These are phyloP conservation scores for Candida andamanensis DNA, from an alignment of 805 yeast species.

Conservation along the genomic window DNA sequence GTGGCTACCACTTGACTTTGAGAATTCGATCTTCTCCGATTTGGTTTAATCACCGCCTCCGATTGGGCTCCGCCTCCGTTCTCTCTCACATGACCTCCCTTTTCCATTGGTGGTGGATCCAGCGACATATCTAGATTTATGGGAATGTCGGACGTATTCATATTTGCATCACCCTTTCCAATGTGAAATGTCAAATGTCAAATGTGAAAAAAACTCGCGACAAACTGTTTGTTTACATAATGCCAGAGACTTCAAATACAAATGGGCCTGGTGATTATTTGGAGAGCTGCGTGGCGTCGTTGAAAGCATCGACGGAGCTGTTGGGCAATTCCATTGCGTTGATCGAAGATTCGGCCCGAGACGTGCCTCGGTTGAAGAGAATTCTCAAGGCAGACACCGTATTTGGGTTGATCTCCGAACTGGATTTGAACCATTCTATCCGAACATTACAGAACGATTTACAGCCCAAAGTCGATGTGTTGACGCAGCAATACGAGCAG, in stretches of 20 bases:
- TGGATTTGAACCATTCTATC: constrained; percentile 39
- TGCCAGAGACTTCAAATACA: no score
- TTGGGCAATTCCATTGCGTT: constrained; percentile 27
- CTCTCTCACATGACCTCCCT: no score
- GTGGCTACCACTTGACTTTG: constrained; percentile 37
- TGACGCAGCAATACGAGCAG: constrained; percentile 25
- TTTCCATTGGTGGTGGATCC: background rate
- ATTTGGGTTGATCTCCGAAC: constrained; percentile 48
- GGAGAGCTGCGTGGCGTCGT: constrained; percentile 25
- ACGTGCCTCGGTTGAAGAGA: constrained; percentile 33
- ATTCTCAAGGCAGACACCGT: constrained; percentile 43
- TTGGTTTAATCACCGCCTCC: no score
- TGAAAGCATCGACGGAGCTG: constrained; percentile 28
- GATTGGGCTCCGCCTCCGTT: no score
- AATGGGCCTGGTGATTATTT: constrained; percentile 1
- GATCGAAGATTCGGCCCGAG: constrained; percentile 33
- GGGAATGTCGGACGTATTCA: constrained; percentile 17
- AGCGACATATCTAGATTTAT: constrained; percentile 16
- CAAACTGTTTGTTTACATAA: background rate
- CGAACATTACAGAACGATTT: constrained; percentile 29
- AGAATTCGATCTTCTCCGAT: constrained; percentile 34
- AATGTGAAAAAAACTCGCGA: constrained; percentile 1
- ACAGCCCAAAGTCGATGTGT: constrained; percentile 36
- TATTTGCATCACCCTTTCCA: constrained; percentile 2
- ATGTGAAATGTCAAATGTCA: no score